Base-by-base conservation (phyloP, 768 basidiomycete genomes). In the Fomitopsis pulvina region DNA sequence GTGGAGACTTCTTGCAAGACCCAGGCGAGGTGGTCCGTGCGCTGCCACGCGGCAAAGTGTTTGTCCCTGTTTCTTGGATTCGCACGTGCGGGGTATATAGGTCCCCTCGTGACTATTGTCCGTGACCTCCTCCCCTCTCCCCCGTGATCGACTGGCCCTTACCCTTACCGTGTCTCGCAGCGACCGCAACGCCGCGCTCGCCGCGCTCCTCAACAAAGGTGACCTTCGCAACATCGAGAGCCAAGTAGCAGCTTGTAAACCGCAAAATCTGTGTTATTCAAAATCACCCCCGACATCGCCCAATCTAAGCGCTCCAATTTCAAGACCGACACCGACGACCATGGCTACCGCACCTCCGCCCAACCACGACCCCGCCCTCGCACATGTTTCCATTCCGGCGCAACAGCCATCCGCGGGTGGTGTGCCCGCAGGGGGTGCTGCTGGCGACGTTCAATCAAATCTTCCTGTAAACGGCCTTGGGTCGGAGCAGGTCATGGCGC, bases 401-500 rank as follows among this genome's bases (percentile, higher is more conserved):
- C 38, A 46, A 26, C 63, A 44, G 46, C 55, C 21, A 42, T 51
- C 27, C 50, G 28, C 40, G 43, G 42, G 41, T 57, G 60, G 47
- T 45, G 47, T 12, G 7, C 26, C 41, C 1, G 37, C 51, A 2
- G 41, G 42, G 6, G 50, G 40, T 20, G 41, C 41, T 1, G 6
- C 49, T 0, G 41, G 30, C 6, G 41, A 44, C 24, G 16, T 34
- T 29, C 52, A 30, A 28, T 25, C 45, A 3, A 45, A 28, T 20
- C 14, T 53, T 1, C 53, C 55, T 45, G 51, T 41, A 1, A 37
- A 60, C 46, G 47, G 34, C 47, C 52, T 56, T 84, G 42, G 78
- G 81, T 59, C 70, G 20, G 69, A 70, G 27, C 83, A 85, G 64
- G 71, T 87, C 47, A 71, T 80, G 65, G 75, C 66, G 43, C 63